A percentile compares a stretch with the other conserved stretches of the same genome.
Conservation (phyloP, 148 eudicot species). For the Amaranthus hypochondriacus region DNA sequence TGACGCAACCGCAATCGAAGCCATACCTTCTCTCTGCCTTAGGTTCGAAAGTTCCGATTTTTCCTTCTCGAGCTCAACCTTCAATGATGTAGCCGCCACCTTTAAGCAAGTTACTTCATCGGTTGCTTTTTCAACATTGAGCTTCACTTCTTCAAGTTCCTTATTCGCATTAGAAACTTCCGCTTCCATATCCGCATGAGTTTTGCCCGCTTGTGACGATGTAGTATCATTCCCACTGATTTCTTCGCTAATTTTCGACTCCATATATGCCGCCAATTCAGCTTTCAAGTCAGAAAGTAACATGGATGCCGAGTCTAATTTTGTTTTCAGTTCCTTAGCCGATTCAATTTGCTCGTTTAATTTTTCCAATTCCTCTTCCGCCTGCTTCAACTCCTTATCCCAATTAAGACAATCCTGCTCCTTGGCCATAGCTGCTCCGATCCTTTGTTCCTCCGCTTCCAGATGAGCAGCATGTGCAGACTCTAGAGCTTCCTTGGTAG, state of each 20-base stretch:
- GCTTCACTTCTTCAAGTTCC: constrained; percentile 73
- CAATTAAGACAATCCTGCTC: constrained; percentile 75
- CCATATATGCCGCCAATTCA: constrained; percentile 88
- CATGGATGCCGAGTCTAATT: constrained; percentile 52
- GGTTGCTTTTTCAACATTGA: constrained; percentile 58
- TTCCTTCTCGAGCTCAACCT: constrained; percentile 67
- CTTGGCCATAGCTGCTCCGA: constrained; percentile 85
- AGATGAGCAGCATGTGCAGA: constrained; percentile 85
- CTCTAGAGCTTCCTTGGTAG: constrained; percentile 72
- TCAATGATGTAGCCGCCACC: constrained; percentile 59
- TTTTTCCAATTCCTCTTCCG: constrained; percentile 72
- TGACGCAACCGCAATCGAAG: constrained; percentile 66
- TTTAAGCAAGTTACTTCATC: constrained; percentile 62
- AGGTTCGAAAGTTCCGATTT: constrained; percentile 48
- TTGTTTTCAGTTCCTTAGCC: constrained; percentile 66
- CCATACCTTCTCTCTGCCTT: constrained; percentile 89
- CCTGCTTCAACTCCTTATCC: constrained; percentile 81
- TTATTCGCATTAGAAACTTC: constrained; percentile 46
- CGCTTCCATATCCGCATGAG: constrained; percentile 51
- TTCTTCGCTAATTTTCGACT: constrained; percentile 57
- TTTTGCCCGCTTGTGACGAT: constrained; percentile 30
- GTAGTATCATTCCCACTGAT: constrained; percentile 5
- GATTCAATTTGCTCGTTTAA: constrained; percentile 54
- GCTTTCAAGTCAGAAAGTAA: constrained; percentile 63
- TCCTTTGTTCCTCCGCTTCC: constrained; percentile 92